Percentiles rank a stretch among this genome's conserved stretches.
phyloP scores from a whole-genome alignment of 192 early-diverging fungal genomes.

The Coemansia sp. region DNA sequence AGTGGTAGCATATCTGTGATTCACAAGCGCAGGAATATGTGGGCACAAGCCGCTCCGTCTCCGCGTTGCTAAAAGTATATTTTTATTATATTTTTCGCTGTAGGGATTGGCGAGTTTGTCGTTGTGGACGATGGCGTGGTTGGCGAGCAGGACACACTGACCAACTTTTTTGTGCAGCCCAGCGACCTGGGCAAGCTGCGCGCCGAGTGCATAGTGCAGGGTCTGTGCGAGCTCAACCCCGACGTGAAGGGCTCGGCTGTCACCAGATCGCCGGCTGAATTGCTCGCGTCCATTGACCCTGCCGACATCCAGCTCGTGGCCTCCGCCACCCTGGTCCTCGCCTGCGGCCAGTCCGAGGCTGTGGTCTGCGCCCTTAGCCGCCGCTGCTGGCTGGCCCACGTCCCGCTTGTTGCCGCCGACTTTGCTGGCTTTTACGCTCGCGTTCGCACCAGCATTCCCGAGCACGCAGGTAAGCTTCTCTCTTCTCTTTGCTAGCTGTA shows the following conservation, averaged over 20 bases:
- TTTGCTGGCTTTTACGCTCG: conserved; percentile 80
- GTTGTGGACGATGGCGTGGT: conserved; percentile 79
- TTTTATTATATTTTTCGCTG: neutral
- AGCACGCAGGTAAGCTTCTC: conserved; percentile 75
- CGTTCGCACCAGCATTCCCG: conserved; percentile 69
- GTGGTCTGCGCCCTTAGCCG: conserved; percentile 60
- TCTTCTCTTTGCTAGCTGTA: neutral
- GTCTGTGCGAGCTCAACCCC: conserved; percentile 87
- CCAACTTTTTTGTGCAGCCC: conserved; percentile 91
- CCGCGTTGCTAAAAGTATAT: neutral
- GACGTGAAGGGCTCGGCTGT: conserved; percentile 72
- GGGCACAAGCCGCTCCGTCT: no score
- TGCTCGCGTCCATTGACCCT: conserved; percentile 69
- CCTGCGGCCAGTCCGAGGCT: conserved; percentile 62
- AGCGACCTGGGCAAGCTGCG: conserved; percentile 67
- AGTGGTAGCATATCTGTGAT: neutral
- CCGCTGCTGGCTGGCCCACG: conserved; percentile 65
- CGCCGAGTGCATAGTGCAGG: conserved; percentile 62
- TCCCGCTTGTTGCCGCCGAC: conserved; percentile 71
- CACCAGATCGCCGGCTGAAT: conserved; percentile 59
- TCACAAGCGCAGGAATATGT: no score
- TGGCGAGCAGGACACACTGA: conserved; percentile 70
- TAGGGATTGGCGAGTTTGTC: conserved; percentile 89
- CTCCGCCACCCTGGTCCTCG: conserved; percentile 71
- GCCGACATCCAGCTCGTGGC: conserved; percentile 65